Conservation (phyloP, 148 eudicot species). For the Limonium bicolor region DNA sequence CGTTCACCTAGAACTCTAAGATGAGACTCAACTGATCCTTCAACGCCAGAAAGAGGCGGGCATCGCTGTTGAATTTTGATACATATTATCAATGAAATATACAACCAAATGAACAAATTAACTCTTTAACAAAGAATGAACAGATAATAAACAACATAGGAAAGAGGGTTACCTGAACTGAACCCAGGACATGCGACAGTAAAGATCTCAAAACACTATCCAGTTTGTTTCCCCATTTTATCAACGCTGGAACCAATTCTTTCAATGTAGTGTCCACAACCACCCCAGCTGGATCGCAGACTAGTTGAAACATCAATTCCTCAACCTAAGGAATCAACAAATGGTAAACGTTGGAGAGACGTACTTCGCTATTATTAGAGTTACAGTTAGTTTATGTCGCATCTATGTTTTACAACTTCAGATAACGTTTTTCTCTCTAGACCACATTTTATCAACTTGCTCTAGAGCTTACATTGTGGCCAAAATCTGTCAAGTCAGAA, state of each 20-base stretch:
- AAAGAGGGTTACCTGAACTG: conserved; percentile 50
- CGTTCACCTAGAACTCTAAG: conserved; percentile 87
- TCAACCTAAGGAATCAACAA: conserved; percentile 65
- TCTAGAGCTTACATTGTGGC: conserved; percentile 94
- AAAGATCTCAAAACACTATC: conserved; percentile 52
- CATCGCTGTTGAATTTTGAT: conserved; percentile 47
- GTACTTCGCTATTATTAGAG: conserved; percentile 1
- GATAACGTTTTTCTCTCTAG: conserved; percentile 74
- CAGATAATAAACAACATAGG: too few species aligned
- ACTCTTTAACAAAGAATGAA: too few species aligned
- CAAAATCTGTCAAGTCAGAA: conserved; percentile 91
- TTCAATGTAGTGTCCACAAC: conserved; percentile 87
- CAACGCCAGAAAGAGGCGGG: conserved; percentile 96
- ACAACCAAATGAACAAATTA: background rate
- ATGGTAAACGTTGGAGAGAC: conserved; percentile 31
- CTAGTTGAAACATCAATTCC: conserved; percentile 93
- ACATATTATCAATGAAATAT: conserved; percentile 7
- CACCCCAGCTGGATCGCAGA: conserved; percentile 87
- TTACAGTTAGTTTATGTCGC: conserved; percentile 12
- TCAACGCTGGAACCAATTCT: conserved; percentile 70
- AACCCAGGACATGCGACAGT: conserved; percentile 58
- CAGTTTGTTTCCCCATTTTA: conserved; percentile 76
- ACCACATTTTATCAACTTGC: conserved; percentile 49
- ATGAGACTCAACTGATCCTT: conserved; percentile 84
- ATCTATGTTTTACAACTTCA: conserved; percentile 40